A percentile compares a stretch with the other conserved stretches of the same genome.
Conservation (phyloP, 768 basidiomycete genomes). For the Dacryopinax primogenitus region DNA sequence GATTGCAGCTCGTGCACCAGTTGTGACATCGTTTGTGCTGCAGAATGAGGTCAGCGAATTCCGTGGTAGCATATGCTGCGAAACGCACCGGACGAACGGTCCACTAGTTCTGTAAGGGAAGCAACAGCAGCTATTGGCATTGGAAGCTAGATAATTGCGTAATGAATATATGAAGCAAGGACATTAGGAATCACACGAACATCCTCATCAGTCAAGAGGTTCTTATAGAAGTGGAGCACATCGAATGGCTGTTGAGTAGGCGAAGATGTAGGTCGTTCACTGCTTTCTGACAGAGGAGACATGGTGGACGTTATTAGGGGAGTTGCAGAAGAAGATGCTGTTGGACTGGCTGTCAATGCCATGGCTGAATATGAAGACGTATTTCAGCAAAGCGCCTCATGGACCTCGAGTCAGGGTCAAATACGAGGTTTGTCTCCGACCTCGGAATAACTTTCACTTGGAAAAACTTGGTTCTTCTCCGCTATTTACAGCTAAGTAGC, state of each 20-base stretch:
- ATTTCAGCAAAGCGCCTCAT: too few relatives aligned
- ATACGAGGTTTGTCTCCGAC: too few relatives aligned
- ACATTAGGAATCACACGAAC: conserved; percentile 32
- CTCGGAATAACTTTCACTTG: too few relatives aligned
- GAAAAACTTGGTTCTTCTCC: too few relatives aligned
- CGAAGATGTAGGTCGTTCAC: background rate
- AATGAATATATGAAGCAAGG: background rate
- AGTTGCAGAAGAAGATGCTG: background rate
- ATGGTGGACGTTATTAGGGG: background rate
- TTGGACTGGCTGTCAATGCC: background rate
- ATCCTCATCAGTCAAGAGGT: conserved; percentile 50
- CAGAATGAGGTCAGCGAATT: conserved; percentile 3
- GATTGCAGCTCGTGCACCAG: conserved; percentile 72
- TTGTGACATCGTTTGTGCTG: conserved; percentile 88
- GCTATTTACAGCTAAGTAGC: too few relatives aligned
- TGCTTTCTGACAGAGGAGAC: background rate
- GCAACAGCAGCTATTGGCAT: conserved; percentile 81
- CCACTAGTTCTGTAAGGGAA: conserved; percentile 67
- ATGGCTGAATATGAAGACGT: background rate
- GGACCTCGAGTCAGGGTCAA: background rate
- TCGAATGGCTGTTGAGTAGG: conserved; percentile 28
- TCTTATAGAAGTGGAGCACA: conserved; percentile 42
- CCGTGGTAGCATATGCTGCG: conserved; percentile 5
- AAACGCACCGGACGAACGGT: conserved; percentile 56
- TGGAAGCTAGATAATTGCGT: conserved; percentile 41